Evolutionary conservation across 2,329 filamentous ascomycete species (phyloP).

Genomic region (Aspergillus transmontanensis): DNA sequence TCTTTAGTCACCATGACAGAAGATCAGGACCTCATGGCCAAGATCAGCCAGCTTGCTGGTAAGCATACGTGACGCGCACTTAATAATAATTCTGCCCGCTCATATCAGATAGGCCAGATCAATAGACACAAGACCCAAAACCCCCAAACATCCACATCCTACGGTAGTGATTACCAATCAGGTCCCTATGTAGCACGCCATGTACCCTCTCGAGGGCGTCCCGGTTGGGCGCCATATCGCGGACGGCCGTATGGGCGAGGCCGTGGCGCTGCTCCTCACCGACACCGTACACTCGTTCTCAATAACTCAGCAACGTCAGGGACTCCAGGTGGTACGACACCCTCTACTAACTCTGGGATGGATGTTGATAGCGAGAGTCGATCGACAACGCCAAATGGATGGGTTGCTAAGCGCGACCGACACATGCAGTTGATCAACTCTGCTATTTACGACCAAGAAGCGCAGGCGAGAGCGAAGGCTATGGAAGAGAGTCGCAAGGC

Average conservation of each 20-base stretch:
- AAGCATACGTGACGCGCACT: slow-evolving; percentile 45
- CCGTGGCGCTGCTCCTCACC: slow-evolving; percentile 45
- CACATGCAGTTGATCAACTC: slow-evolving; percentile 84
- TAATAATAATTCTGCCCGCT: slow-evolving; percentile 27
- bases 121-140: slow-evolving; percentile 72
- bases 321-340: slow-evolving; percentile 23
- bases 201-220: slow-evolving; percentile 30
- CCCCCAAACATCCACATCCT: slow-evolving; percentile 23
- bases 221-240: slow-evolving; percentile 49
- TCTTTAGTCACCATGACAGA: slow-evolving; percentile 50
- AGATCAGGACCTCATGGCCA: slow-evolving; percentile 57
- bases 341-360: slow-evolving; percentile 29
- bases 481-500: slow-evolving; percentile 67
- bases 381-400: slow-evolving; percentile 49
- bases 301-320: slow-evolving; percentile 48
- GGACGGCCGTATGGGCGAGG: slow-evolving; percentile 43
- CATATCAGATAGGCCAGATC: slow-evolving; percentile 65
- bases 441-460: slow-evolving; percentile 73
- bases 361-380: slow-evolving; percentile 33
- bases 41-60: slow-evolving; percentile 62
- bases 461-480: slow-evolving; percentile 67
- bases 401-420: slow-evolving; percentile 73
- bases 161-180: slow-evolving; percentile 24
- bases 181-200: slow-evolving; percentile 32
- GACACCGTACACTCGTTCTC: slow-evolving; percentile 66